Conservation (phyloP, 495 filamentous ascomycete genomes). For the Schizothecium vesticola region DNA sequence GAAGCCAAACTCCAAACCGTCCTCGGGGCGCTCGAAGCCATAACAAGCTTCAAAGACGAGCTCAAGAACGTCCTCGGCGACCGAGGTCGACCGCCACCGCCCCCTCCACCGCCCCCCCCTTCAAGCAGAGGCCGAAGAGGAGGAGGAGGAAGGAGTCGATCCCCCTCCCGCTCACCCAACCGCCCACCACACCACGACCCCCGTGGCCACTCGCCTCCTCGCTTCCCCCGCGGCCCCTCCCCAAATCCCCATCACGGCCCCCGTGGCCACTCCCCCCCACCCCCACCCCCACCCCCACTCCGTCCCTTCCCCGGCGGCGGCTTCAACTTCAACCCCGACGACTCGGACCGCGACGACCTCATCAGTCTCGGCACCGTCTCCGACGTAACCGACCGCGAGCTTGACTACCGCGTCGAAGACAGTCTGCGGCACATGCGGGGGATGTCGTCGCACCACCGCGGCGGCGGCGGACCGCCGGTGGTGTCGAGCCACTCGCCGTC, state of each 20-base stretch:
- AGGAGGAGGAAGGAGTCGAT: background rate
- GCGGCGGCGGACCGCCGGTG: background rate
- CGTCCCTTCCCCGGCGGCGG: background rate
- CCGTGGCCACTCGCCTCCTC: background rate
- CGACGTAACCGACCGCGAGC: slow-evolving; percentile 30
- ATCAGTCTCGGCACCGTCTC: slow-evolving; percentile 33
- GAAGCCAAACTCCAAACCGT: slow-evolving; percentile 17
- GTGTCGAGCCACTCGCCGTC: background rate
- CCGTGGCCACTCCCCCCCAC: background rate
- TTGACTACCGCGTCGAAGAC: slow-evolving; percentile 27
- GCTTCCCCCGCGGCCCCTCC: background rate
- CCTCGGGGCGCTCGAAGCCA: slow-evolving; percentile 4
- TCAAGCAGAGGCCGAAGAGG: background rate
- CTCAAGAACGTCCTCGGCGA: background rate
- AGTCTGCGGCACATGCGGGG: background rate
- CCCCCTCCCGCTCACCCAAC: background rate
- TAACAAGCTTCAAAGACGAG: background rate
- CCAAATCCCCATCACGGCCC: background rate
- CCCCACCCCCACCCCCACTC: background rate
- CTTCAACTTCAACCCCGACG: slow-evolving; percentile 3
- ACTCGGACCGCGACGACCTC: slow-evolving; percentile 22
- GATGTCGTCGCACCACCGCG: background rate
- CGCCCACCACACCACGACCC: background rate
- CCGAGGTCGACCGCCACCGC: background rate
- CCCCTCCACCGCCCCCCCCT: background rate